Evolutionary conservation across 495 filamentous ascomycete genomes (phyloP), one percentile per base, ranked within the genome.

Genomic region (Aspergillus coremiiformis): DNA sequence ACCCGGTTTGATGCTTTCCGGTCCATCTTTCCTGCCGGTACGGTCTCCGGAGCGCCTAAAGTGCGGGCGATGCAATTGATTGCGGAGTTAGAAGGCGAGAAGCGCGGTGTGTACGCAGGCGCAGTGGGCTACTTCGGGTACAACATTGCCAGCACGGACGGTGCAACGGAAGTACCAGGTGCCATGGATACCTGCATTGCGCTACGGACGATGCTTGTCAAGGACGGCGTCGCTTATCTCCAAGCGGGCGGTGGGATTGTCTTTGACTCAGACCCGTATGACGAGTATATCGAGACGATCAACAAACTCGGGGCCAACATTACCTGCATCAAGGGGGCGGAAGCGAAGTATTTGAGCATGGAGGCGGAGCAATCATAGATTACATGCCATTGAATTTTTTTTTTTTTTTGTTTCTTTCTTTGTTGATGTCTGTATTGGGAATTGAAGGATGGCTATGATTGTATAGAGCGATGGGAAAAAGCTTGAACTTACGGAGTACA

Each of bases 151-250:
- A 66, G 58, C 32, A 32, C 46, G 2, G 68, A 76, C 26, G 72
- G 72, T 1, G 61, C 70, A 22, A 62, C 54, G 11, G 69, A 66
- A 58, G 59, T 61, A 45, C 83, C 90, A 49, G 93, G 94, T 8
- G 89, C 88, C 11, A 97, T 98, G 93, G 93, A 98, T 65, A 96
- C 92, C 2, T 96, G 91, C 66, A 98, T 98, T 69, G 93, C 93
- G n/a, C 74, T 98, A 52, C 80, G 93, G 33, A 98, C 93, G 8
- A 98, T 98, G 93, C 58, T 96, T 63, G 77, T 93, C 41, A 97
- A 97, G 73, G 86, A 94, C 50, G 87, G 85, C 0, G 75, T 91
- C 33, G 92, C 90, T 19, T 97, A 95, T 69, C 76, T 98, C 33
- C 94, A 97, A 65, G 93, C 93, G 29, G 89, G 89, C n/a, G 93